Conservation (phyloP, 2,329 filamentous ascomycete genomes). For the Blastomyces parvus region DNA sequence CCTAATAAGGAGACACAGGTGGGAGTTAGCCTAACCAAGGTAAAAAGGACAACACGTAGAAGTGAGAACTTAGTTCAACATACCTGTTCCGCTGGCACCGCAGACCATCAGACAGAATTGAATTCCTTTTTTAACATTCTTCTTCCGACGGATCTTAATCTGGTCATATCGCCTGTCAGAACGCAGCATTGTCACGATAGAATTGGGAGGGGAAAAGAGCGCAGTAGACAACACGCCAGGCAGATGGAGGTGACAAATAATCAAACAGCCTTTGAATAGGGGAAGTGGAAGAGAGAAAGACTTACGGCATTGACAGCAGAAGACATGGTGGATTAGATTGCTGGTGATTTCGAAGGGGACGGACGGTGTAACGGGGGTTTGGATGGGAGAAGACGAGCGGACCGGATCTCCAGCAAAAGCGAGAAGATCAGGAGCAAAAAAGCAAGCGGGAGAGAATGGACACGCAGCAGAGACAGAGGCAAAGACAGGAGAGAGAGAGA, state of each 20-base stretch:
- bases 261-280: not conserved
- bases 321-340: conserved; percentile 7
- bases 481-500: conserved; percentile 11
- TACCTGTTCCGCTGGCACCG: conserved; percentile 96
- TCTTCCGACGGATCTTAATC: conserved; percentile 99
- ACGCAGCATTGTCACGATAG: conserved; percentile 9
- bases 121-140: conserved; percentile 99
- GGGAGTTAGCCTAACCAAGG: conserved; percentile 15
- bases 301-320: conserved; percentile 42
- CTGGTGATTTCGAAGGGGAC: conserved; percentile 5
- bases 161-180: conserved; percentile 28
- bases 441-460: conserved; percentile 17
- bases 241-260: not conserved
- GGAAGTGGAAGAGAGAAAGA: not conserved
- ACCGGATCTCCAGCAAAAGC: conserved; percentile 10
- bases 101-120: conserved; percentile 99
- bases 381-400: conserved; percentile 13
- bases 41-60: not conserved
- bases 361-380: conserved; percentile 12
- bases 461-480: conserved; percentile 18
- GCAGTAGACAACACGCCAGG: not conserved
- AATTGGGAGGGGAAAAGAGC: not conserved
- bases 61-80: conserved; percentile 22
- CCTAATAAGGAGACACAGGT: conserved; percentile 43
- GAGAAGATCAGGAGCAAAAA: conserved; percentile 16